Conservation (phyloP, 176 grass and related monocot genomes). For the Oryza glaberrima region DNA sequence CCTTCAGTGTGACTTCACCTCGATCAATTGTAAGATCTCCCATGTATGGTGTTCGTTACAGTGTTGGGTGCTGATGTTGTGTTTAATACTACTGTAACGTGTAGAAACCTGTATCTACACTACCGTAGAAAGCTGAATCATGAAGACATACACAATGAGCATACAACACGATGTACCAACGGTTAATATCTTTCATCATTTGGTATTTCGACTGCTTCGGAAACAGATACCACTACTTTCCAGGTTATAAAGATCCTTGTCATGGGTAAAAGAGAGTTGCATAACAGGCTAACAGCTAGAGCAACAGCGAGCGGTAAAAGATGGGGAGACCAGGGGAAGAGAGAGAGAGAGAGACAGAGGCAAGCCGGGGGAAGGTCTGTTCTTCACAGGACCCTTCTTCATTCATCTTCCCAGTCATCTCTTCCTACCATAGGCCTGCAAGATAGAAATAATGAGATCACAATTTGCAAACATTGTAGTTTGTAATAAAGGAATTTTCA, state of each 20-base stretch:
- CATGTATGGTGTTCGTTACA: no score
- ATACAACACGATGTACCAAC: neutral
- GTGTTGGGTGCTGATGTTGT: neutral
- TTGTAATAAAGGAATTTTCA: neutral
- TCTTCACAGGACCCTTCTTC: constrained; percentile 2
- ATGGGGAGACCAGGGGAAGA: neutral
- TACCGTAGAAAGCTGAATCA: neutral
- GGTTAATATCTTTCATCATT: neutral
- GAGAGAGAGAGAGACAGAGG: neutral
- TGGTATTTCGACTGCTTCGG: neutral
- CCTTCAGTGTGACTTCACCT: no score
- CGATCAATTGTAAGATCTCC: no score
- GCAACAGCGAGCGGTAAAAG: neutral
- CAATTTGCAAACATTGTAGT: neutral
- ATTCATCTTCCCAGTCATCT: neutral
- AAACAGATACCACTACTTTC: neutral
- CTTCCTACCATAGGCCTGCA: constrained; percentile 29
- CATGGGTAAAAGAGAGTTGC: neutral
- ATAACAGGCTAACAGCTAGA: neutral
- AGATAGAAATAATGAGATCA: constrained; percentile 11
- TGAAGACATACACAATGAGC: neutral
- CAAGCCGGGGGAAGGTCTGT: neutral
- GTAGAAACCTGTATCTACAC: no score
- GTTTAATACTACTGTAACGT: no score
- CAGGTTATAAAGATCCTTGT: neutral